phyloP scores from a whole-genome alignment of 2,329 filamentous ascomycete species.

The Penicillium brevicompactum region DNA sequence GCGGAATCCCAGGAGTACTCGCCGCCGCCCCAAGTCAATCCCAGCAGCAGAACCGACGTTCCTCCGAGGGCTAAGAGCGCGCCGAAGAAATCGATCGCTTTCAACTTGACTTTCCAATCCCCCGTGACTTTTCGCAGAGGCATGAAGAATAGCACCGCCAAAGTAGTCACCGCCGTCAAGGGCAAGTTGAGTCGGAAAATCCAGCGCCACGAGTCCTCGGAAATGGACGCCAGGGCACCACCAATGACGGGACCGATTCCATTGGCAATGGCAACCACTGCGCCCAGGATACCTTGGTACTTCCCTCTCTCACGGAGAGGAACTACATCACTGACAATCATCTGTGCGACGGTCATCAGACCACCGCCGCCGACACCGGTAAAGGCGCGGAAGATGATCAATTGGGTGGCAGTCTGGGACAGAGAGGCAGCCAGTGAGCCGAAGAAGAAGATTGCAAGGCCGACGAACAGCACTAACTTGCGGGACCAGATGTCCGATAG shows the following conservation, averaged over 20 bases:
- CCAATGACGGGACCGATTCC: slow-evolving; percentile 59
- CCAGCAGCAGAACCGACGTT: slow-evolving; percentile 52
- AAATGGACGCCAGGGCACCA: slow-evolving; percentile 52
- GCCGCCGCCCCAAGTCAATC: slow-evolving; percentile 62
- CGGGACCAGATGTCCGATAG: slow-evolving; percentile 64
- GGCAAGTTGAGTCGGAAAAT: slow-evolving; percentile 59
- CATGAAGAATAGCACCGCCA: slow-evolving; percentile 58
- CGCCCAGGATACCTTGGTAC: slow-evolving; percentile 58
- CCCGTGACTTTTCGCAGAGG: slow-evolving; percentile 57
- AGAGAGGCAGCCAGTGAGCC: slow-evolving; percentile 63
- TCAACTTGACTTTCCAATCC: slow-evolving; percentile 54
- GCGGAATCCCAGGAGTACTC: slow-evolving; percentile 59
- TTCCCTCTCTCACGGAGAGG: slow-evolving; percentile 61
- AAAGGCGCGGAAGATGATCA: slow-evolving; percentile 63
- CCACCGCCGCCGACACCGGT: slow-evolving; percentile 65
- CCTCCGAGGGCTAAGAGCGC: slow-evolving; percentile 49
- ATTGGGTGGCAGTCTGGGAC: slow-evolving; percentile 56
- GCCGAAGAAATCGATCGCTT: slow-evolving; percentile 55
- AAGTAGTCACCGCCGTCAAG: slow-evolving; percentile 51
- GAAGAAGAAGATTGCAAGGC: slow-evolving; percentile 56
- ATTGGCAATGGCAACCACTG: slow-evolving; percentile 57
- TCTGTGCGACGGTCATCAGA: slow-evolving; percentile 60
- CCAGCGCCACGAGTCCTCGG: slow-evolving; percentile 53
- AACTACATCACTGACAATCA: slow-evolving; percentile 64
- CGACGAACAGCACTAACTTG: slow-evolving; percentile 58